A percentile compares a stretch with the other conserved stretches of the same genome.
phyloP scores from a whole-genome alignment of 176 grass and related monocot species.

The Puya raimondii region DNA sequence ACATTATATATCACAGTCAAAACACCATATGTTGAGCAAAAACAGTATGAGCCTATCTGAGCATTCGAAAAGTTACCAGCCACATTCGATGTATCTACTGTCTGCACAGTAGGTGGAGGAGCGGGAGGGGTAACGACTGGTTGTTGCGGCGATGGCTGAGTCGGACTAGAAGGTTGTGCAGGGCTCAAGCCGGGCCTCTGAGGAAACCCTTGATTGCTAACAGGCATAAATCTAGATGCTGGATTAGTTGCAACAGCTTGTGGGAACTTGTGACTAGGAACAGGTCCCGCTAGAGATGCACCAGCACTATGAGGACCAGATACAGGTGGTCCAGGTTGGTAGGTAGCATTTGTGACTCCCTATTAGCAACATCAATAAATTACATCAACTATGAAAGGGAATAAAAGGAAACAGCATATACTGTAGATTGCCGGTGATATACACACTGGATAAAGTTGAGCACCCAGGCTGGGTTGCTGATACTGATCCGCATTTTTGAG shows the following conservation, averaged over 20 bases:
- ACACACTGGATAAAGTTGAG: constrained; percentile 78
- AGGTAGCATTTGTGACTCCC: constrained; percentile 31
- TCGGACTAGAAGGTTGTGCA: constrained; percentile 80
- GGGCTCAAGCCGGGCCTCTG: constrained; percentile 55
- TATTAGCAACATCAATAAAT: constrained; percentile 21
- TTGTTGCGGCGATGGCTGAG: constrained; percentile 36
- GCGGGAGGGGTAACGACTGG: constrained; percentile 39
- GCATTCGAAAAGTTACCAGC: constrained; percentile 42
- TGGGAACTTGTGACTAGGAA: constrained; percentile 46
- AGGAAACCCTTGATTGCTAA: constrained; percentile 57
- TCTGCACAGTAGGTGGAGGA: constrained; percentile 73
- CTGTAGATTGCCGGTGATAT: constrained; percentile 6
- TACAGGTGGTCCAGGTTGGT: constrained; percentile 32
- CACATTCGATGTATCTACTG: constrained; percentile 89
- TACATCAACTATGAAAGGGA: constrained; percentile 5
- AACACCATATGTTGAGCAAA: neutral
- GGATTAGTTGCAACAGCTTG: constrained; percentile 41
- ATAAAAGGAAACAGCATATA: neutral
- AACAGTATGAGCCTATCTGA: neutral
- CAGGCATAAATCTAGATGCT: constrained; percentile 49
- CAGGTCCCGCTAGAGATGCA: constrained; percentile 29
- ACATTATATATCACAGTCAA: neutral
- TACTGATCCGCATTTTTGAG: constrained; percentile 90
- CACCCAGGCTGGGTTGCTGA: constrained; percentile 76
- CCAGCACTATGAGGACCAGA: constrained; percentile 23